Base-by-base conservation (phyloP, 73 alveolate species). In the Loxodes magnus region DNA sequence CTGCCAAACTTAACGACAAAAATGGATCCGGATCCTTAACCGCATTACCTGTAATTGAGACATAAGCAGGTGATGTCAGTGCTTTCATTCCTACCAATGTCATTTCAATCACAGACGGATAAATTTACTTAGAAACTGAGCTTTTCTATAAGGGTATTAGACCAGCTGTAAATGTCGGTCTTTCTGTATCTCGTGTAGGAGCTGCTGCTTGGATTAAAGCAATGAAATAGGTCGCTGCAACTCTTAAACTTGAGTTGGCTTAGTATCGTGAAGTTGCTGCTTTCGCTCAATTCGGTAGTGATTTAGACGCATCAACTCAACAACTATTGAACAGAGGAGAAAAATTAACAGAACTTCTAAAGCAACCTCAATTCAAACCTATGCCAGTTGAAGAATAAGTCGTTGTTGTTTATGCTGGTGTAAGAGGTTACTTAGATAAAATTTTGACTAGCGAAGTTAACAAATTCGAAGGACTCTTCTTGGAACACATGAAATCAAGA, bases 101-200 rank as follows among this genome's bases (percentile, higher is more conserved):
- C 56, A 92, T 92, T 65, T 88, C 97, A 51, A 92, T 92, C 43
- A 92, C 98, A 4, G 98, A 92, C 36, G 98, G 97, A 0, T 92
- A 88, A 81, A 92, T 92, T 72, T 92, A 80, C 90, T 14, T 46
- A 21, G 96, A 92, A 61, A 69, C 97, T 16, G 96, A 87, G 77
- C 87, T 88, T 17, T 92, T 92, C 88, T 88, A 67, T 79, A 84
- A 84, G 68, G 81, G 68, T 19, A 87, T 90, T 74, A 78, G 98
- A 55, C 98, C 98, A 29, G 98, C 97, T 66, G 79, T 91, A 59
- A 87, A 84, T 62, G 98, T 91, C 77, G 98, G 98, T 63, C 84
- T 91, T 22, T 91, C 98, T 46, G 98, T 91, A 79, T 56, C 89
- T 35, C 77, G 97, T 64, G 97, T 86, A 76, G 94, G 97, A 33